Evolutionary conservation across 768 basidiomycete species (phyloP), one percentile per base, ranked within the genome.

Genomic region (Candolleomyces efflorescens): DNA sequence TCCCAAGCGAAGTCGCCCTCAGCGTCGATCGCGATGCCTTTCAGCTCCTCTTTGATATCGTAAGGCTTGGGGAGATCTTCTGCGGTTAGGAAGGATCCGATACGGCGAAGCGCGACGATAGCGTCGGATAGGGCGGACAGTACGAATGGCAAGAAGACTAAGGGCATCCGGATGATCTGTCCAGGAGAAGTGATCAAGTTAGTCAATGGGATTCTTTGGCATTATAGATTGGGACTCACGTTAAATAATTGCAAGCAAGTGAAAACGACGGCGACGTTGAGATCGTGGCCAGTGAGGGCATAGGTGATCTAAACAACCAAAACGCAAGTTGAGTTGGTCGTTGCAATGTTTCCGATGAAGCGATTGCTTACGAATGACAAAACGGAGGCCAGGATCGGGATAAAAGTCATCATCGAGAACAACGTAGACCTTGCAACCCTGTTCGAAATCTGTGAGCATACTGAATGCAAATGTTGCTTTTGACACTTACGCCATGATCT

Each of bases 171-270:
- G 62, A 86, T 80, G 56, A 82, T 78, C 84, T 85, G 55, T 6
- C 18, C 6, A 32, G 9, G 38, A n/a, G 4, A 41, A 0, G 37
- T 47, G 20, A 26, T 36, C 41, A 46, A 26, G 15, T 11, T 13
- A 58, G 20, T 27, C 15, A 20, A 5, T 22, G 53, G 7, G 32
- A n/a, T n/a, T 5, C 32, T 5, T 7, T 32, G 32, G 32, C 32
- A 32, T 7, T 50, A 41, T 43, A 2, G 17, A 43, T 17, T 15
- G 18, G 32, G 6, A 65, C 75, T 22, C 44, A 82, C 82, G 59
- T 84, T 84, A 72, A 86, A 84, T 32, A 83, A 69, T 58, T 85
- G 83, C 18, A 87, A 67, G 4, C 80, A 78, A 2, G 77, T 70
- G 65, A 87, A 86, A 48, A 87, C 80, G 51, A 75, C 69, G 0